A percentile compares a stretch with the other conserved stretches of the same genome.
Conservation (phyloP, 2,329 filamentous ascomycete species). For the Gaeumannomyces sp. region DNA sequence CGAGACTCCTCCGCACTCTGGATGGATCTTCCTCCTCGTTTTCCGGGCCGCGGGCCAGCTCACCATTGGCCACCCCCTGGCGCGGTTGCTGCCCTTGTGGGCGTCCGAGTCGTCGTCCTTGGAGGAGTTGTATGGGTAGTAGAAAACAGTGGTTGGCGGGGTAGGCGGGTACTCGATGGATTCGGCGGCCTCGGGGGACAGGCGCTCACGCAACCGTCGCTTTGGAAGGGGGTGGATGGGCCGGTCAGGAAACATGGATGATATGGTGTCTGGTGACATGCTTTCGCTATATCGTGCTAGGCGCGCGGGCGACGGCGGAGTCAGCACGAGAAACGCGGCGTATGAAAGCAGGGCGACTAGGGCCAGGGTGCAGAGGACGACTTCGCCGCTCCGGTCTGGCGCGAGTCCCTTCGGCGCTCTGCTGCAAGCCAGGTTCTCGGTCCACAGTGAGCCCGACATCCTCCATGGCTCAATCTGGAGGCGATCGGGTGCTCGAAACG, state of each 20-base stretch:
- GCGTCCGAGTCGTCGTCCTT: constrained; percentile 39
- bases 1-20: constrained; percentile 28
- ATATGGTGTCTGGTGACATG: constrained; percentile 70
- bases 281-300: constrained; percentile 38
- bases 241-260: constrained; percentile 78
- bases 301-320: constrained; percentile 10
- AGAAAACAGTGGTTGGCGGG: constrained; percentile 74
- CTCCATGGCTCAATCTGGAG: neutral
- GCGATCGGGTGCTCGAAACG: neutral
- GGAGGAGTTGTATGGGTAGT: constrained; percentile 53
- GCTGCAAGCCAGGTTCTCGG: neutral
- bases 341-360: neutral
- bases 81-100: constrained; percentile 1
- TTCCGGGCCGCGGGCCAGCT: constrained; percentile 40
- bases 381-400: neutral
- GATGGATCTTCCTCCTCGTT: constrained; percentile 54
- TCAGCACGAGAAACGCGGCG: constrained; percentile 9
- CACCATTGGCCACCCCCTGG: constrained; percentile 33
- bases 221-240: constrained; percentile 90
- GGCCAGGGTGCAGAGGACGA: neutral
- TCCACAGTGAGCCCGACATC: neutral
- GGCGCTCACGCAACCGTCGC: constrained; percentile 76
- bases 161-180: constrained; percentile 77
- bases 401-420: neutral
- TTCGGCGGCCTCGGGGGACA: constrained; percentile 78